Conservation (phyloP, 2,329 filamentous ascomycete genomes). For the Fonsecaea multimorphosa region DNA sequence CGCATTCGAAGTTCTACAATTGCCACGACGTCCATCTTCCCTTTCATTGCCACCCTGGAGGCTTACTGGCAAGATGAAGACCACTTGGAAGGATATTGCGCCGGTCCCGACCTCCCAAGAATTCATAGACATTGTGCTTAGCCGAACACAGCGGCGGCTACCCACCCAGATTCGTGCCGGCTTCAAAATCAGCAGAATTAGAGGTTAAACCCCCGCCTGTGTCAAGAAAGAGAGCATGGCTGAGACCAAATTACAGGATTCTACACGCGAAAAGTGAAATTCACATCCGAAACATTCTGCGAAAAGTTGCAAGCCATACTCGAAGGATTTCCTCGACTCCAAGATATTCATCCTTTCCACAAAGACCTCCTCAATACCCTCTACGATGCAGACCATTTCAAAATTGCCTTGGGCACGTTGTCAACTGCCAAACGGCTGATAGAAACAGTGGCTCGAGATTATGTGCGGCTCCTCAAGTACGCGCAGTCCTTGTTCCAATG, state of each 20-base stretch:
- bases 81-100: conserved; percentile 72
- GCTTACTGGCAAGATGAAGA: conserved; percentile 57
- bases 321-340: conserved; percentile 87
- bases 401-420: conserved; percentile 93
- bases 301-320: conserved; percentile 92
- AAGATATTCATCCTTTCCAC: conserved; percentile 95
- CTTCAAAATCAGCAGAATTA: conserved; percentile 94
- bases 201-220: conserved; percentile 53
- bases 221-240: background rate
- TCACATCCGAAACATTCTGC: conserved; percentile 92
- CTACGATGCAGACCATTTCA: conserved; percentile 97
- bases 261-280: conserved; percentile 98
- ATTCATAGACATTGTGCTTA: conserved; percentile 96
- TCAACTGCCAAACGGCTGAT: conserved; percentile 96
- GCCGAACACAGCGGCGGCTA: conserved; percentile 86
- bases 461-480: conserved; percentile 95
- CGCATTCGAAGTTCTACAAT: conserved; percentile 27
- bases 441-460: conserved; percentile 94
- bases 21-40: conserved; percentile 35
- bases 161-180: conserved; percentile 95
- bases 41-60: conserved; percentile 38
- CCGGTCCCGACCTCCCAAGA: conserved; percentile 91
- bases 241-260: conserved; percentile 64
- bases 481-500: conserved; percentile 97
- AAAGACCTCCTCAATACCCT: conserved; percentile 94